A percentile compares a stretch with the other conserved stretches of the same genome.
phyloP scores from a whole-genome alignment of 2,329 filamentous ascomycete species.

The Talaromyces sp. region DNA sequence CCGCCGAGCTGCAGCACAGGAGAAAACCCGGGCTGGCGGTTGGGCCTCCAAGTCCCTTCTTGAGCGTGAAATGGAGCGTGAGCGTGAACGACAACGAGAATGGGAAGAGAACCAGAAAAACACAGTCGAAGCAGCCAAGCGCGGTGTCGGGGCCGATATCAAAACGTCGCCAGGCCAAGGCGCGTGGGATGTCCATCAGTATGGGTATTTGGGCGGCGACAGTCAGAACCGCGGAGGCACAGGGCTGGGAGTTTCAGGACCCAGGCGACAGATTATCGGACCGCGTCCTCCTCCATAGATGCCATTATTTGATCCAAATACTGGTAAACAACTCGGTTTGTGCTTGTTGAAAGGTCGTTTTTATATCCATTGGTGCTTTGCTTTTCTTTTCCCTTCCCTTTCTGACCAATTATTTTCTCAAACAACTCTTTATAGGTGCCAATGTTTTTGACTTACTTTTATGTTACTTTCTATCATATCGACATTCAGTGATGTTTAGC shows the following conservation, averaged over 20 bases:
- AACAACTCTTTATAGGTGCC: background rate
- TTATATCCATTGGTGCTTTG: constrained; percentile 1
- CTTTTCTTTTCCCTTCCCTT: background rate
- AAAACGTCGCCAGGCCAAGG: constrained; percentile 43
- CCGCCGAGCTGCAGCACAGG: constrained; percentile 49
- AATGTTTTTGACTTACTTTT: background rate
- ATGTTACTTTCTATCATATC: background rate
- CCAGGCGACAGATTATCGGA: constrained; percentile 57
- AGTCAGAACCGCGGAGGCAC: constrained; percentile 51
- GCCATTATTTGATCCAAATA: background rate
- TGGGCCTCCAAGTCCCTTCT: constrained; percentile 60
- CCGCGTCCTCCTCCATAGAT: constrained; percentile 46
- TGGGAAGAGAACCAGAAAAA: constrained; percentile 58
- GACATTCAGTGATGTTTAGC: background rate
- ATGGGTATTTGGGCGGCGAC: constrained; percentile 58
- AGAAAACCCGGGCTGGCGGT: constrained; percentile 53
- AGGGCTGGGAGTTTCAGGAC: constrained; percentile 49
- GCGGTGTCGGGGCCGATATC: constrained; percentile 33
- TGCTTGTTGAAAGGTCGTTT: background rate
- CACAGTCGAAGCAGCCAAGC: constrained; percentile 40
- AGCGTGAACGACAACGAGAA: constrained; percentile 58
- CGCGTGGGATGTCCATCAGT: constrained; percentile 60
- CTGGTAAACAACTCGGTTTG: background rate
- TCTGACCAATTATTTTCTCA: background rate
- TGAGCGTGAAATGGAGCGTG: constrained; percentile 62